Conservation (phyloP, 345 rosid genomes). For the Eucalyptus marginata region DNA sequence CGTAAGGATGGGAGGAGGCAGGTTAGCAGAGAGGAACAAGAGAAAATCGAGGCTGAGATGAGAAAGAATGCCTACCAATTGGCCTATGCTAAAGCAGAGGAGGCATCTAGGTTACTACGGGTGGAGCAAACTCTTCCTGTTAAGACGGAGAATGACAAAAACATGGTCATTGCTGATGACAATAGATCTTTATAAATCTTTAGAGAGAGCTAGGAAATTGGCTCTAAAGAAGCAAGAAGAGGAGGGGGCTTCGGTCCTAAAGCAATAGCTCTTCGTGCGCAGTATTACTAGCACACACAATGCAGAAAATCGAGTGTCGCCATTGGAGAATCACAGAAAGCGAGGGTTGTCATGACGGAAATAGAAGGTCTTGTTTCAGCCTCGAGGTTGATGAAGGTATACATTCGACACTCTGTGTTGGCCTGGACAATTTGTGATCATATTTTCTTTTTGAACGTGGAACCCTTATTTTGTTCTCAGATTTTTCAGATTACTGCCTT, state of each 20-base stretch:
- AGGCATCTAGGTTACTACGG: conserved; percentile 69
- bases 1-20: conserved; percentile 73
- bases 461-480: background rate
- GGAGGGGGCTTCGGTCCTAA: conserved; percentile 49
- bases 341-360: conserved; percentile 75
- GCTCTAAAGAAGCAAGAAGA: conserved; percentile 63
- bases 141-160: conserved; percentile 46
- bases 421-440: background rate
- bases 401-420: background rate
- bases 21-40: conserved; percentile 68
- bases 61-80: conserved; percentile 61
- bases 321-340: conserved; percentile 57
- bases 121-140: conserved; percentile 37
- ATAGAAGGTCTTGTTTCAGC: conserved; percentile 82
- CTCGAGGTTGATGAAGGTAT: conserved; percentile 74
- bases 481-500: background rate
- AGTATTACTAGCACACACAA: conserved; percentile 19
- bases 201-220: conserved; percentile 71
- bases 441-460: background rate
- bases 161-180: conserved; percentile 48
- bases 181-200: conserved; percentile 64
- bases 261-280: conserved; percentile 58
- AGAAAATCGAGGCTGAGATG: conserved; percentile 61
- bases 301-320: conserved; percentile 23
- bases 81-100: conserved; percentile 77